Base-by-base conservation (phyloP, 2,329 filamentous ascomycete genomes). In the Lasiodiplodia theobromae region DNA sequence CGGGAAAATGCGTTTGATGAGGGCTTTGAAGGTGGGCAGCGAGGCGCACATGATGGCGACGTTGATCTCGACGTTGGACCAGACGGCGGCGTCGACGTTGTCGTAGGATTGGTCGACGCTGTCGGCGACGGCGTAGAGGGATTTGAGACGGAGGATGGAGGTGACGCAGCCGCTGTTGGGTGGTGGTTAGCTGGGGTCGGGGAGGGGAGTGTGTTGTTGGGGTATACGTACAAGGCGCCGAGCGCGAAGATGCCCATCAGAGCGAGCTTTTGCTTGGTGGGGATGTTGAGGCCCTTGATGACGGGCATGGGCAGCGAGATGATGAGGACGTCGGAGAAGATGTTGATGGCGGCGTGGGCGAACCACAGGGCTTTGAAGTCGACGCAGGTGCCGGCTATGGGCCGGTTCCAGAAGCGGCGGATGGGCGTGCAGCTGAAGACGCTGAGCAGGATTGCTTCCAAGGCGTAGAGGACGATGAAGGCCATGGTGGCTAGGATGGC, bases 221-320 rank as follows among this genome's bases (percentile, higher is more conserved):
- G n/a, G n/a, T n/a, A n/a, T n/a, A n/a, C 73, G 71, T 71, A 75
- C 70, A 78, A 69, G 28, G 72, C 71, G 40, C 77, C 77, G 21
- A 78, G 69, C 10, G 74, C 76, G 68, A 78, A 79, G 4, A 79
- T 72, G 34, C 71, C 76, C 71, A 78, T 77, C 31, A 79, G 69
- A 6, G 75, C 70, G 38, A 71, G 62, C 66, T 75, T 77, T 65
- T 77, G 76, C 28, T 70, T 73, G 53, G 66, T 73, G 1, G 72
- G 71, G 21, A 79, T 69, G 34, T 77, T 74, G 40, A 79, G 69
- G 0, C 68, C 70, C 4, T 72, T 73, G 25, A 79, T 68, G 10
- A 77, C 74, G 7, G 76, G 77, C 67, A 79, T 72, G 8, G 77
- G 77, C 1, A 78, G 68, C 1, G 75, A 56, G n/a, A 75, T 72